phyloP scores from a whole-genome alignment of 2,329 filamentous ascomycete species.

The Lanzia echinophila region DNA sequence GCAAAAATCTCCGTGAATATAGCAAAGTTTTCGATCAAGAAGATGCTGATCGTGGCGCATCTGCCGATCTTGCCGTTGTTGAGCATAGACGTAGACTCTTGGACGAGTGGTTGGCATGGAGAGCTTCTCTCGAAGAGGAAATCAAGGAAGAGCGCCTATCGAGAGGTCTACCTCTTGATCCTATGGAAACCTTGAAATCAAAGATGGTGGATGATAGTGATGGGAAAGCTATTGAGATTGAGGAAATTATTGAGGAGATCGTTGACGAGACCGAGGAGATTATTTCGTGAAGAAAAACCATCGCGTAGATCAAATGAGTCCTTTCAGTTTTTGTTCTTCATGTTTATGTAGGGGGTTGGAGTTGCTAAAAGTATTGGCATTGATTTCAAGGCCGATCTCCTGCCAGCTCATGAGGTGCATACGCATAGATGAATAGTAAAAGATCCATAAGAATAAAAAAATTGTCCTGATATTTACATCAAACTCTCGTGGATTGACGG shows the following conservation, averaged over 20 bases:
- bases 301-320: background rate
- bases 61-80: conserved; percentile 88
- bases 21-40: conserved; percentile 91
- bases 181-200: conserved; percentile 53
- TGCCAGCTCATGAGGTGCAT: conserved; percentile 3
- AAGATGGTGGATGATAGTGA: conserved; percentile 44
- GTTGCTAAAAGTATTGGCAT: conserved; percentile 11
- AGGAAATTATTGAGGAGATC: conserved; percentile 79
- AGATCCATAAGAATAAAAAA: background rate
- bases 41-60: conserved; percentile 87
- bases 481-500: no score
- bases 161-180: conserved; percentile 59
- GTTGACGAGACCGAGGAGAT: conserved; percentile 81
- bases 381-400: conserved; percentile 5
- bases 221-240: conserved; percentile 71
- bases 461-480: no score
- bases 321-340: conserved; percentile 7
- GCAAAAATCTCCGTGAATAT: conserved; percentile 98
- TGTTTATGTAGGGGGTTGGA: conserved; percentile 8
- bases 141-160: conserved; percentile 63
- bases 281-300: conserved; percentile 13
- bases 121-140: conserved; percentile 65
- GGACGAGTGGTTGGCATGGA: conserved; percentile 85
- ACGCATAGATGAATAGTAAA: conserved; percentile 11
- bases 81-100: conserved; percentile 77